Percentiles rank a stretch among this genome's conserved stretches.
Conservation (phyloP, 179 eudicot genomes). For the Camellia oleifera region DNA sequence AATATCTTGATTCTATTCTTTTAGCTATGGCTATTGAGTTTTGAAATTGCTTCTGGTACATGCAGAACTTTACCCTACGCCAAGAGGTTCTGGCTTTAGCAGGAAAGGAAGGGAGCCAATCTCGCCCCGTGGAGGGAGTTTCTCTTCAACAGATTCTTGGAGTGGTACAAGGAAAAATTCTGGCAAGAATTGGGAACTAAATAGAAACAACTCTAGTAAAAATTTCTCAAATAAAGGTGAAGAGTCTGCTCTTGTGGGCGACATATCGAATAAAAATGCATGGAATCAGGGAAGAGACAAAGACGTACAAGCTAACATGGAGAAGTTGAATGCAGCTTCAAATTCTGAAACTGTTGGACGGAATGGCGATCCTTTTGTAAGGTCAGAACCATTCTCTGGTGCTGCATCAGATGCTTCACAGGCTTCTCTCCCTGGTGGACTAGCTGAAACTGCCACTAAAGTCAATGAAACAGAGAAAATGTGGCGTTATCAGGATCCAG, state of each 20-base stretch:
- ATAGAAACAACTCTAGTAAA: constrained; percentile 43
- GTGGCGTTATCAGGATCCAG: constrained; percentile 92
- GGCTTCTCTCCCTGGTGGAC: constrained; percentile 29
- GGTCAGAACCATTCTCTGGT: constrained; percentile 34
- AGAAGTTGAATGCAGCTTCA: constrained; percentile 37
- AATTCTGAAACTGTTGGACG: constrained; percentile 30
- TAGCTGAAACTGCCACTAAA: constrained; percentile 37
- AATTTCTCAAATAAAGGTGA: constrained; percentile 45
- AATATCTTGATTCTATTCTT: not conserved
- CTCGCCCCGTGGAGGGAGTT: constrained; percentile 63
- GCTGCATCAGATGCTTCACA: constrained; percentile 39
- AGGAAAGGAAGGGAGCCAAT: constrained; percentile 60
- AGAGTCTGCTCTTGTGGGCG: constrained; percentile 36
- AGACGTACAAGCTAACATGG: constrained; percentile 28
- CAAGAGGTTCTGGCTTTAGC: constrained; percentile 50
- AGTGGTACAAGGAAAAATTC: constrained; percentile 46
- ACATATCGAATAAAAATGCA: constrained; percentile 32
- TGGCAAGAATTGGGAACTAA: constrained; percentile 49
- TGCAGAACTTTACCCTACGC: constrained; percentile 52
- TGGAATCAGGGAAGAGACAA: constrained; percentile 52
- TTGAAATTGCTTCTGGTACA: constrained; percentile 12
- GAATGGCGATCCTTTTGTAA: constrained; percentile 29
- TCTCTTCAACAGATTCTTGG: constrained; percentile 58
- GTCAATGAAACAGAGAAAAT: constrained; percentile 66
- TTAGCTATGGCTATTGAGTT: not conserved